A percentile compares a stretch with the other conserved stretches of the same genome.
phyloP scores from a whole-genome alignment of 2,329 filamentous ascomycete species.

The Diaporthe sp. region DNA sequence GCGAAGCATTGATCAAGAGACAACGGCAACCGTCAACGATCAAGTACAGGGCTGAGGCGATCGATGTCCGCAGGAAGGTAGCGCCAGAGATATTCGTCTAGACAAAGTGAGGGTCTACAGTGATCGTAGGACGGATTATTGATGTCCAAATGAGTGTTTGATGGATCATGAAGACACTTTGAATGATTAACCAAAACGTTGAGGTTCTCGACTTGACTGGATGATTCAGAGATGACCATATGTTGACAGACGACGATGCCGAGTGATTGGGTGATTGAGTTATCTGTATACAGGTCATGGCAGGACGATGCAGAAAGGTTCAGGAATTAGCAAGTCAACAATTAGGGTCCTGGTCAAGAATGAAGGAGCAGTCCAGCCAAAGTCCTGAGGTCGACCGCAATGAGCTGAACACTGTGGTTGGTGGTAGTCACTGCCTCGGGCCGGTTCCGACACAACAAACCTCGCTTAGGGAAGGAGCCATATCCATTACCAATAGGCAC shows the following conservation, averaged over 20 bases:
- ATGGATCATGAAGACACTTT: neutral
- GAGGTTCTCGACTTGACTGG: neutral
- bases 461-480: neutral
- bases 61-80: neutral
- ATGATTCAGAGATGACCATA: neutral
- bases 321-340: neutral
- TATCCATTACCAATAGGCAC: no score
- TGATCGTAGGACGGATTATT: neutral
- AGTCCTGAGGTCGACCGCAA: neutral
- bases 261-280: neutral
- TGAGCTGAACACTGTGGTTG: neutral
- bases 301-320: neutral
- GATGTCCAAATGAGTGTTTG: neutral
- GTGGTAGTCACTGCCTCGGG: neutral
- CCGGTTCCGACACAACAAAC: no score
- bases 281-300: neutral
- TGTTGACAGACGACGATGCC: neutral
- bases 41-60: neutral
- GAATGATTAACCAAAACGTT: neutral
- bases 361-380: neutral
- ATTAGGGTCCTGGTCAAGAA: no score
- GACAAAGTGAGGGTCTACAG: neutral
- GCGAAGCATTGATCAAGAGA: slow-evolving; percentile 57
- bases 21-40: neutral
- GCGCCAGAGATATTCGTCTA: neutral